Evolutionary conservation across 2,329 filamentous ascomycete genomes (phyloP).

Genomic region (Diplodia seriata): DNA sequence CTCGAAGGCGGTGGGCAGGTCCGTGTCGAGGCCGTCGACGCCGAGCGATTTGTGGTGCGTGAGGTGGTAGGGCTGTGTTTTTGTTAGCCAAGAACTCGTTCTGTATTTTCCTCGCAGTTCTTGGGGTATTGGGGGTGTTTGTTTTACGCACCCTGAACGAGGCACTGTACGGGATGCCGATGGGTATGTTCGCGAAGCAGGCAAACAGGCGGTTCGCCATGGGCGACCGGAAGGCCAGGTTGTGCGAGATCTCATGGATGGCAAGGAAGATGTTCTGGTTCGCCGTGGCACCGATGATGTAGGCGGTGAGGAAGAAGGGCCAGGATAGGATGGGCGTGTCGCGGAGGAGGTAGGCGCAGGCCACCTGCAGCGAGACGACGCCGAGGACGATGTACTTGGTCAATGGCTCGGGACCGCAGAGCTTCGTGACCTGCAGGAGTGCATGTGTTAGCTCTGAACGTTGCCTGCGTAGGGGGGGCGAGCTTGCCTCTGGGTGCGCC

Average conservation of each 20-base stretch:
- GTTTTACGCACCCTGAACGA: conserved; percentile 76
- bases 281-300: conserved; percentile 89
- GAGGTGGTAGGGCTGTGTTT: conserved; percentile 82
- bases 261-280: conserved; percentile 99
- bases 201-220: conserved; percentile 84
- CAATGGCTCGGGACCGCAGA: conserved; percentile 93
- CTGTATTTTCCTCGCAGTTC: too few species aligned
- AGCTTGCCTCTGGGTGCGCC: conserved; percentile 87
- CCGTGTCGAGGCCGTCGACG: conserved; percentile 93
- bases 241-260: conserved; percentile 99
- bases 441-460: conserved; percentile 30
- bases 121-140: too few species aligned
- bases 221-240: conserved; percentile 86
- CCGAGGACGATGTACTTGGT: conserved; percentile 90
- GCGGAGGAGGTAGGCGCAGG: conserved; percentile 77
- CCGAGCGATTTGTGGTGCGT: conserved; percentile 99
- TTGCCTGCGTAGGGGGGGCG: neutral
- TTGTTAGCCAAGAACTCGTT: conserved; percentile 36
- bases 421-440: conserved; percentile 78
- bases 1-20: conserved; percentile 90
- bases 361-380: conserved; percentile 83
- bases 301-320: conserved; percentile 85
- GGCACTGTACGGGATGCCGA: conserved; percentile 93
- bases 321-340: conserved; percentile 81
- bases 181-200: conserved; percentile 93